phyloP scores from a whole-genome alignment of 805 yeast species.

The Saccharomyces jurei region DNA sequence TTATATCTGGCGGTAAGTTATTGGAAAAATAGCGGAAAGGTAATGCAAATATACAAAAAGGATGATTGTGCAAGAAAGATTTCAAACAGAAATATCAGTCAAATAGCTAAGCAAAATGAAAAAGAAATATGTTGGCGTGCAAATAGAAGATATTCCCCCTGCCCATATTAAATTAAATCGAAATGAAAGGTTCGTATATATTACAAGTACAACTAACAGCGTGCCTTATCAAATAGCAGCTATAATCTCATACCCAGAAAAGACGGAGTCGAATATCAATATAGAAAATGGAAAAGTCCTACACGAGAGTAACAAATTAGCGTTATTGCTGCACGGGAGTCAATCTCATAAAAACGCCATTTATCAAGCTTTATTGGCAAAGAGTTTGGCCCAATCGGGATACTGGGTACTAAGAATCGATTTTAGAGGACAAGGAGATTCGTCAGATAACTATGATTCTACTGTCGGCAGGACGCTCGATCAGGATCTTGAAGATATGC shows the following conservation, averaged over 20 bases:
- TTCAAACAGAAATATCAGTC: neutral
- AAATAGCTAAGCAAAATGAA: neutral
- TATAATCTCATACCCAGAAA: constrained; percentile 4
- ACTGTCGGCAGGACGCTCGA: constrained; percentile 46
- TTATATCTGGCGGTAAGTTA: neutral
- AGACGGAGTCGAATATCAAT: constrained; percentile 6
- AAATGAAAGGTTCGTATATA: constrained; percentile 15
- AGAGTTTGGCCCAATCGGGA: constrained; percentile 53
- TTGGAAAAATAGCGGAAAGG: neutral
- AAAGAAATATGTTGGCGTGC: neutral
- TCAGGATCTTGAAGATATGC: constrained; percentile 66
- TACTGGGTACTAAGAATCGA: constrained; percentile 67
- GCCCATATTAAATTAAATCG: constrained; percentile 7
- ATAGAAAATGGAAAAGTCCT: constrained; percentile 5
- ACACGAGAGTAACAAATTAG: constrained; percentile 35
- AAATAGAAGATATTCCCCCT: constrained; percentile 3
- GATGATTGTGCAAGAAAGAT: neutral
- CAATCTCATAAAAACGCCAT: constrained; percentile 79
- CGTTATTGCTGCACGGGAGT: constrained; percentile 71
- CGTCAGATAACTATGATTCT: constrained; percentile 37
- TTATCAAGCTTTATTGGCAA: constrained; percentile 59
- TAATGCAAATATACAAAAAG: neutral
- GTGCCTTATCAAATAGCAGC: constrained; percentile 1
- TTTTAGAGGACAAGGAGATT: constrained; percentile 78
- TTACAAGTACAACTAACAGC: constrained; percentile 4